Evolutionary conservation across 805 yeast species (phyloP).

Genomic region (Novakomyces olei): DNA sequence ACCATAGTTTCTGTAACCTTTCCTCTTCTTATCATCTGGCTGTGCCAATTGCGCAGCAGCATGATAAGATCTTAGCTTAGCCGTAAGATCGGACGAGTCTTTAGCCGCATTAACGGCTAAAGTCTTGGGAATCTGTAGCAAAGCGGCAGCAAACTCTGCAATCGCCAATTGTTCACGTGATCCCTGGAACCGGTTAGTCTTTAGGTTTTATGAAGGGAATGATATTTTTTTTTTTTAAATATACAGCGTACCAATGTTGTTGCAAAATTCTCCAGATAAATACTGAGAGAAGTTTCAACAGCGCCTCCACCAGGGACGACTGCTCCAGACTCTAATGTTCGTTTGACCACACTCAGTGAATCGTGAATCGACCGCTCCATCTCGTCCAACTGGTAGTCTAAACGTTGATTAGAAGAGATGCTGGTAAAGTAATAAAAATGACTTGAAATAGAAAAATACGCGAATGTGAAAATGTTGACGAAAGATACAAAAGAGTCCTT

Average conservation of each 20-base stretch:
- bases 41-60: constrained; percentile 80
- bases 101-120: constrained; percentile 94
- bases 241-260: too few species aligned
- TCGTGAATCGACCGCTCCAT: constrained; percentile 96
- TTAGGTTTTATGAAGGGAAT: background rate
- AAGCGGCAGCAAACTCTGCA: constrained; percentile 85
- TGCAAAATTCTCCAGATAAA: constrained; percentile 88
- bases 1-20: constrained; percentile 75
- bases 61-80: constrained; percentile 88
- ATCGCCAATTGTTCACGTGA: constrained; percentile 94
- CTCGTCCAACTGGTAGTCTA: constrained; percentile 81
- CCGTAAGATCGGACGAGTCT: constrained; percentile 83
- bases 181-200: constrained; percentile 23
- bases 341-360: constrained; percentile 78
- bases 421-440: too few species aligned
- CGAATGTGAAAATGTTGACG: too few species aligned
- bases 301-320: constrained; percentile 99
- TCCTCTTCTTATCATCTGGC: constrained; percentile 63
- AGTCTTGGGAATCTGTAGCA: constrained; percentile 85
- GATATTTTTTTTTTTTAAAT: background rate
- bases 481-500: too few species aligned
- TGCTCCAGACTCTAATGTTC: constrained; percentile 80
- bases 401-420: too few species aligned
- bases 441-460: too few species aligned
- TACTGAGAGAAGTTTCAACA: constrained; percentile 90